Evolutionary conservation across 257 asterid genomes (phyloP).

Genomic region (Thymus quinquecostatus): DNA sequence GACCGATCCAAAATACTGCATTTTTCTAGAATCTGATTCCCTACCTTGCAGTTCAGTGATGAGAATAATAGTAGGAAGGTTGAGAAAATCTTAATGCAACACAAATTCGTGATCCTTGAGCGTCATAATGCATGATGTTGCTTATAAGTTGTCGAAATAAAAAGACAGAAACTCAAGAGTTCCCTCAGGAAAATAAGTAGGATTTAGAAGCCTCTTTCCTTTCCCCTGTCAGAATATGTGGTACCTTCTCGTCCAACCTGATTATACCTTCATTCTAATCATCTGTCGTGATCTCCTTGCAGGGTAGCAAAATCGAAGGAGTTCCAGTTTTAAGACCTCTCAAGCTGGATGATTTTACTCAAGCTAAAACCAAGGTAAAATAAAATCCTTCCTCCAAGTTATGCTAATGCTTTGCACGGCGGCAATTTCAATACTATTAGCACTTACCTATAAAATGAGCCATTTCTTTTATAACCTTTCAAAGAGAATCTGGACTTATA

Average conservation of each 20-base stretch:
- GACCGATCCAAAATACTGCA: background rate
- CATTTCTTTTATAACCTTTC: background rate
- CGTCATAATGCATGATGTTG: conserved; percentile 9
- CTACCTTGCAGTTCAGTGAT: too few species aligned
- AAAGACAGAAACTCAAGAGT: background rate
- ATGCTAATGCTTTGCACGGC: background rate
- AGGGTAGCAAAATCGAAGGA: conserved; percentile 54
- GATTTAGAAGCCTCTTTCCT: background rate
- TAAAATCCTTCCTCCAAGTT: conserved; percentile 25
- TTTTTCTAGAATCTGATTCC: background rate
- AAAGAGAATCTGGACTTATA: background rate
- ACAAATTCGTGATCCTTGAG: background rate
- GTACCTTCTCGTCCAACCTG: conserved; percentile 4
- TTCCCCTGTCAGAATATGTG: background rate
- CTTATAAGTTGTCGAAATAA: background rate
- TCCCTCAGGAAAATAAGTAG: background rate
- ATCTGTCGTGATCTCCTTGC: conserved; percentile 27
- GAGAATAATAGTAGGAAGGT: conserved; percentile 2
- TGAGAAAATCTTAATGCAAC: background rate
- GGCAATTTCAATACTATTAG: background rate
- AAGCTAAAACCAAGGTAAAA: conserved; percentile 85
- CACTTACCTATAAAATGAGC: background rate
- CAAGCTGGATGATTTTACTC: conserved; percentile 73
- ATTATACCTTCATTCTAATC: conserved; percentile 10
- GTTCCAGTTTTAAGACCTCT: conserved; percentile 61